Conservation (phyloP, 2,329 filamentous ascomycete species). For the Bimuria novae-zelandiae region DNA sequence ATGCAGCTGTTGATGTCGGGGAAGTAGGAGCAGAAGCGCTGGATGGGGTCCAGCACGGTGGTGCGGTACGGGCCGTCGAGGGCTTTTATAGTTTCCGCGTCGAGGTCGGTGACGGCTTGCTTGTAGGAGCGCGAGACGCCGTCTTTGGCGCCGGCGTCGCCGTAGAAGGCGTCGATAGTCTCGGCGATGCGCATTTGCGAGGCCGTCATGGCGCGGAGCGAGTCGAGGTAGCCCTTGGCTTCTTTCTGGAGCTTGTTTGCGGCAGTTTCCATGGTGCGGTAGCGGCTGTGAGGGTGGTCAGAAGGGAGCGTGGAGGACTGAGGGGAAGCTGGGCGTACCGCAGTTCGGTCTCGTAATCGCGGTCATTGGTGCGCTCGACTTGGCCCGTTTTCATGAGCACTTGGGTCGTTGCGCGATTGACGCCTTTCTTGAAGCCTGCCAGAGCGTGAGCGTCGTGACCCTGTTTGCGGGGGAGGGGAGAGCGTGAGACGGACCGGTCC, state of each 20-base stretch:
- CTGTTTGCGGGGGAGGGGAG: slow-evolving; percentile 5
- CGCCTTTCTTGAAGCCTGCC: slow-evolving; percentile 89
- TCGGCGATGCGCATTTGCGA: slow-evolving; percentile 99
- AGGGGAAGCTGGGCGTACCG: slow-evolving; percentile 60
- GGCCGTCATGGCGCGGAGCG: slow-evolving; percentile 95
- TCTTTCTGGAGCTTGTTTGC: slow-evolving; percentile 93
- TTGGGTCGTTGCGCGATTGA: slow-evolving; percentile 98
- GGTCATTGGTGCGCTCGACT: slow-evolving; percentile 97
- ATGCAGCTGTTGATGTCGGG: slow-evolving; percentile 99
- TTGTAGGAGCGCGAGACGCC: slow-evolving; percentile 97
- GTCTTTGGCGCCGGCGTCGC: slow-evolving; percentile 90
- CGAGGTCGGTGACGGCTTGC: slow-evolving; percentile 95
- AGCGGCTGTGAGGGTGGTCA: slow-evolving; percentile 67
- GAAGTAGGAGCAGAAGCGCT: slow-evolving; percentile 96
- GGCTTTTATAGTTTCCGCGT: slow-evolving; percentile 97
- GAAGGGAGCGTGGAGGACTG: neutral
- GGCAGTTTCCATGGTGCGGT: slow-evolving; percentile 95
- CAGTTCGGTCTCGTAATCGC: slow-evolving; percentile 98
- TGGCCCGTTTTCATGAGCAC: slow-evolving; percentile 99
- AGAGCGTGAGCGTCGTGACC: slow-evolving; percentile 25
- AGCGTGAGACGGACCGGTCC: slow-evolving; percentile 60
- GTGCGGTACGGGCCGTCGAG: slow-evolving; percentile 93
- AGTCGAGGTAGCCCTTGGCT: slow-evolving; percentile 97
- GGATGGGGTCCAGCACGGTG: slow-evolving; percentile 94
- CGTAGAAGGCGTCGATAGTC: slow-evolving; percentile 98